Evolutionary conservation across 2,329 filamentous ascomycete genomes (phyloP).

Genomic region (Fusarium liriodendri): DNA sequence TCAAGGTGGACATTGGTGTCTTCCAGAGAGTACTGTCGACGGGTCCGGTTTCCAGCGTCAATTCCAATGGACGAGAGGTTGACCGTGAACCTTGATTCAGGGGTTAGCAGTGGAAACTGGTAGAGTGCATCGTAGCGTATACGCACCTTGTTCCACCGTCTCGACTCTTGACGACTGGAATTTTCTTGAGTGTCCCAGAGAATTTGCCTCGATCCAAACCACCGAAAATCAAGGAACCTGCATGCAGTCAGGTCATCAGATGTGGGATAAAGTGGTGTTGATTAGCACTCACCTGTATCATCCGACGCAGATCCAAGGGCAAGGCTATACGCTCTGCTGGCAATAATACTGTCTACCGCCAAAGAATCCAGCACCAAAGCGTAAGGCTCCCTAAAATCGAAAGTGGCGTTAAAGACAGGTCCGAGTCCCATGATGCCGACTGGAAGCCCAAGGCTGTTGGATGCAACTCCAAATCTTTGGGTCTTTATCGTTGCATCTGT

Average conservation of each 20-base stretch:
- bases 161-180: conserved; percentile 59
- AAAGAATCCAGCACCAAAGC: conserved; percentile 42
- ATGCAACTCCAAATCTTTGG: conserved; percentile 40
- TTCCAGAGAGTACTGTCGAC: conserved; percentile 56
- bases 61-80: conserved; percentile 46
- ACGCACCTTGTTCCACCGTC: conserved; percentile 26
- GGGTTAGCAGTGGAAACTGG: neutral
- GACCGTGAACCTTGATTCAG: conserved; percentile 47
- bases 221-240: conserved; percentile 56
- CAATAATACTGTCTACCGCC: conserved; percentile 36
- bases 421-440: conserved; percentile 43
- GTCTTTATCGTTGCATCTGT: conserved; percentile 17
- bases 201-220: conserved; percentile 65
- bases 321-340: conserved; percentile 45
- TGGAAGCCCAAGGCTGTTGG: conserved; percentile 15
- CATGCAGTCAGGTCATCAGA: neutral
- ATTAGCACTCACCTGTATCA: neutral
- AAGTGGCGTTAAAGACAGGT: conserved; percentile 34
- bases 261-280: neutral
- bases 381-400: conserved; percentile 35
- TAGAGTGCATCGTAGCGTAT: neutral
- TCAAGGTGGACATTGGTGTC: conserved; percentile 63
- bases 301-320: conserved; percentile 32
- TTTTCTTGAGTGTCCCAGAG: conserved; percentile 59
- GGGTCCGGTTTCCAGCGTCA: conserved; percentile 43